A percentile compares a stretch with the other conserved stretches of the same genome.
Evolutionary conservation across 2,329 filamentous ascomycete species (phyloP).

Genomic region (Neophaeococcomyces mojaviensis): DNA sequence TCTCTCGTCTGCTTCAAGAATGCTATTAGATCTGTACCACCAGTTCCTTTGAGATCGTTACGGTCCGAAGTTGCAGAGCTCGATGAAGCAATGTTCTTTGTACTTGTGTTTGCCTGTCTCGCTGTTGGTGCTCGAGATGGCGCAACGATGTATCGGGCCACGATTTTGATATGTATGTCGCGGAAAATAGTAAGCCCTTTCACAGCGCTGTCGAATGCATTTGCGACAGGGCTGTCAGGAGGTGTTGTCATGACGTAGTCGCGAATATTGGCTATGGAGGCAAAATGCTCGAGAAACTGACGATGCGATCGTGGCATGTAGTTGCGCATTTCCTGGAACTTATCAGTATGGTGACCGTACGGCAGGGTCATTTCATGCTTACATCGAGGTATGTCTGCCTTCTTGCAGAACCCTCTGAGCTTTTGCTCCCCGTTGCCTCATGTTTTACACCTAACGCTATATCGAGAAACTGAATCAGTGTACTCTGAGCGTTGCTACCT

Average conservation of each 20-base stretch:
- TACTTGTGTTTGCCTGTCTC: not conserved
- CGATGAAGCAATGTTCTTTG: constrained; percentile 39
- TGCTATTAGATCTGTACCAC: constrained; percentile 47
- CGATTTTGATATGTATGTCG: constrained; percentile 46
- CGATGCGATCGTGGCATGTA: constrained; percentile 50
- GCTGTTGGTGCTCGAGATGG: constrained; percentile 27
- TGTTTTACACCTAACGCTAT: constrained; percentile 46
- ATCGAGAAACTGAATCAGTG: constrained; percentile 48
- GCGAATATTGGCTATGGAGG: constrained; percentile 39
- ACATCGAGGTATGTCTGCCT: constrained; percentile 27
- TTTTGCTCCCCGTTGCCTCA: constrained; percentile 27
- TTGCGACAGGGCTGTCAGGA: constrained; percentile 29
- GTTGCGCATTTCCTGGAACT: constrained; percentile 41
- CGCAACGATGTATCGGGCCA: constrained; percentile 47
- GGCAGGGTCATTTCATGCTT: constrained; percentile 10
- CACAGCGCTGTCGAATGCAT: constrained; percentile 42
- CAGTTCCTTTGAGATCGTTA: constrained; percentile 38
- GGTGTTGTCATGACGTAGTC: constrained; percentile 33
- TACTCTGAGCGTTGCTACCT: constrained; percentile 50
- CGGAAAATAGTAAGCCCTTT: constrained; percentile 40
- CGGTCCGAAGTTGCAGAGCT: constrained; percentile 30
- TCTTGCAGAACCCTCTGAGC: not conserved
- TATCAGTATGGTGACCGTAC: constrained; percentile 6
- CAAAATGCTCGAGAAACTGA: constrained; percentile 43
- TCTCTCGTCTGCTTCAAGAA: constrained; percentile 47